Conservation (phyloP, 2,329 filamentous ascomycete genomes). For the Fusarium cicatricum region DNA sequence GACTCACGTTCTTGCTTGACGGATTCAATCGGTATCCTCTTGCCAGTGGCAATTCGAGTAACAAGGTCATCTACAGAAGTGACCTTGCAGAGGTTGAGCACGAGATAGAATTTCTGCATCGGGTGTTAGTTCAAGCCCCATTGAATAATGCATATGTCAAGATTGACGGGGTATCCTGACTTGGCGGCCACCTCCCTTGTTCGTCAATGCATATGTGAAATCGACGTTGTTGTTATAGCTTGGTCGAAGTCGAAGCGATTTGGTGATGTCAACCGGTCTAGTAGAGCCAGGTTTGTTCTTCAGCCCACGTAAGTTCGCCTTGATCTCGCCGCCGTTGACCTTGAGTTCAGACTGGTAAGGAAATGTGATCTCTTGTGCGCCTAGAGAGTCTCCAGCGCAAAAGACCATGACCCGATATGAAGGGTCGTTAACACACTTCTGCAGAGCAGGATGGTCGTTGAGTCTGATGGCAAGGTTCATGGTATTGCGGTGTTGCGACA, state of each 20-base stretch:
- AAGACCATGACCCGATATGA: slow-evolving; percentile 81
- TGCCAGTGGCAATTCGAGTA: slow-evolving; percentile 68
- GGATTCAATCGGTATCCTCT: slow-evolving; percentile 79
- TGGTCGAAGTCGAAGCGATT: slow-evolving; percentile 73
- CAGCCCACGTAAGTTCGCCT: slow-evolving; percentile 90
- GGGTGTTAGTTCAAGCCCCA: slow-evolving; percentile 22
- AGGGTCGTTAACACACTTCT: slow-evolving; percentile 66
- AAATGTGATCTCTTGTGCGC: slow-evolving; percentile 81
- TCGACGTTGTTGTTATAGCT: slow-evolving; percentile 79
- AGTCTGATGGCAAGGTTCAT: slow-evolving; percentile 55
- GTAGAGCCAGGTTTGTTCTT: slow-evolving; percentile 98
- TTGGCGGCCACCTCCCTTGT: slow-evolving; percentile 68
- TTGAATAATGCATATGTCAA: slow-evolving; percentile 22
- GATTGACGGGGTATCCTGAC: slow-evolving; percentile 23
- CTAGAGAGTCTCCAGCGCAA: slow-evolving; percentile 72
- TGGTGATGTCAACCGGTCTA: slow-evolving; percentile 89
- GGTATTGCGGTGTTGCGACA: slow-evolving; percentile 62
- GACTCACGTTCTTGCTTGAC: slow-evolving; percentile 84
- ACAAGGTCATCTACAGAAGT: slow-evolving; percentile 77
- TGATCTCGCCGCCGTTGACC: slow-evolving; percentile 86
- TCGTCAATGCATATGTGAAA: slow-evolving; percentile 91
- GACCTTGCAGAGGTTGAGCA: slow-evolving; percentile 78
- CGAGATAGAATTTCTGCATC: slow-evolving; percentile 73
- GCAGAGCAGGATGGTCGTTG: slow-evolving; percentile 61
- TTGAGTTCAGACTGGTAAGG: slow-evolving; percentile 93